Percentiles rank a stretch among this genome's conserved stretches.
Conservation (phyloP, 495 filamentous ascomycete genomes). For the Aspergillus campestris region DNA sequence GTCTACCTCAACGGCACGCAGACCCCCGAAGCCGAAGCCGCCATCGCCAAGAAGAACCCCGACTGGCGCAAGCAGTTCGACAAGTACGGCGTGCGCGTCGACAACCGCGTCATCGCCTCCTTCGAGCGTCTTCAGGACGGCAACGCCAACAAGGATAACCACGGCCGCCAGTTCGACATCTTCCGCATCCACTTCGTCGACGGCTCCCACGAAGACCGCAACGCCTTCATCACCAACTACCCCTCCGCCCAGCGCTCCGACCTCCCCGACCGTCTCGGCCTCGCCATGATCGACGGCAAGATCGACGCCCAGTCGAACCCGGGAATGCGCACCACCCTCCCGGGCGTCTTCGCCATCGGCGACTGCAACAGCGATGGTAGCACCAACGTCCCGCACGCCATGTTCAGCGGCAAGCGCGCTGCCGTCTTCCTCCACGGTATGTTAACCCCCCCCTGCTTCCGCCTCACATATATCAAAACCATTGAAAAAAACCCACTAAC, state of each 20-base stretch:
- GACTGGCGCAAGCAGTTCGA: slow-evolving; percentile 39
- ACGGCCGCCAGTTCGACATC: slow-evolving; percentile 35
- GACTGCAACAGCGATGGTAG: slow-evolving; percentile 49
- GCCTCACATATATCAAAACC: not conserved
- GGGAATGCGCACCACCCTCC: slow-evolving; percentile 37
- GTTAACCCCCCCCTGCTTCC: slow-evolving; percentile 8
- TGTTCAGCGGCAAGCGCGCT: slow-evolving; percentile 49
- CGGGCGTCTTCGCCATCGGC: slow-evolving; percentile 47
- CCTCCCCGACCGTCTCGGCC: slow-evolving; percentile 29
- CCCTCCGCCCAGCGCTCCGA: slow-evolving; percentile 35
- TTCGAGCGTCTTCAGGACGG: slow-evolving; percentile 42
- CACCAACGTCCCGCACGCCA: slow-evolving; percentile 53
- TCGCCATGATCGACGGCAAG: slow-evolving; percentile 35
- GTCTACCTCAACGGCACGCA: slow-evolving; percentile 50
- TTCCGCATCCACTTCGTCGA: slow-evolving; percentile 47
- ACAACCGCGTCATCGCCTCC: slow-evolving; percentile 43
- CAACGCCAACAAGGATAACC: slow-evolving; percentile 24
- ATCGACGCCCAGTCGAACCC: slow-evolving; percentile 30
- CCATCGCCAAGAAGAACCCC: slow-evolving; percentile 28
- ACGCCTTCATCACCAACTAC: slow-evolving; percentile 43
- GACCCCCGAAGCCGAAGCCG: slow-evolving; percentile 28
- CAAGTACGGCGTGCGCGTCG: slow-evolving; percentile 40
- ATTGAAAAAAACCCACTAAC: slow-evolving; percentile 1
- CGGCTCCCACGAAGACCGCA: slow-evolving; percentile 33
- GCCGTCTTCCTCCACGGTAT: slow-evolving; percentile 49